A percentile compares a stretch with the other conserved stretches of the same genome.
These are phyloP conservation scores for Telfairia occidentalis DNA, from an alignment of 331 rosid species.

Conservation along the genomic window DNA sequence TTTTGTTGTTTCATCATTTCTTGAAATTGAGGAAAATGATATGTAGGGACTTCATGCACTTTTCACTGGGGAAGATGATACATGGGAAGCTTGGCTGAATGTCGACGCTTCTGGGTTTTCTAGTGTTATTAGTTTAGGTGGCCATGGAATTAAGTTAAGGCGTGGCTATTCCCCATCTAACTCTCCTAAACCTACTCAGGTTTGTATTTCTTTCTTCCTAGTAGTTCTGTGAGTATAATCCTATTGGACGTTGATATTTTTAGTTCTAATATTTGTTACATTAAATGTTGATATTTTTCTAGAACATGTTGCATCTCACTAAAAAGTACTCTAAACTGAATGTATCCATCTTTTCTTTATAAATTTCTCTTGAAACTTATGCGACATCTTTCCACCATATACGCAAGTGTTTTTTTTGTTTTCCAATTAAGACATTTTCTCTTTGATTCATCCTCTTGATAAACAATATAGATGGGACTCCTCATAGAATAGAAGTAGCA, in stretches of 20 bases:
- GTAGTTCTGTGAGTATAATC: background rate
- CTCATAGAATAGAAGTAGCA: background rate
- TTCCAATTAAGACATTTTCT: background rate
- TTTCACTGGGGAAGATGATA: conserved; percentile 86
- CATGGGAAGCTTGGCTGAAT: conserved; percentile 98
- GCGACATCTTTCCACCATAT: background rate
- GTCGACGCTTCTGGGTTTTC: conserved; percentile 81
- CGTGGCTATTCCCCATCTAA: conserved; percentile 86
- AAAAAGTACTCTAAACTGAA: background rate
- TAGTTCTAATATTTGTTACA: background rate
- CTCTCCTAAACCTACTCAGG: conserved; percentile 81
- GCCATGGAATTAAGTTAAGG: conserved; percentile 74
- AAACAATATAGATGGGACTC: background rate
- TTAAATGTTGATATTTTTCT: background rate
- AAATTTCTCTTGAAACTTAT: background rate
- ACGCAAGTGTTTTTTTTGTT: background rate
- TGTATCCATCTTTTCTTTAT: background rate
- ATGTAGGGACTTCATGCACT: conserved; percentile 88
- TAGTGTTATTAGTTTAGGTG: conserved; percentile 41
- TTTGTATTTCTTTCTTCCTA: conserved; percentile 16
- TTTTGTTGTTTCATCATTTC: background rate
- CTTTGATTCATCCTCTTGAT: background rate
- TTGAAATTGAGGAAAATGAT: conserved; percentile 7
- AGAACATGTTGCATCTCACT: background rate
- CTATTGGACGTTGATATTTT: conserved; percentile 4